Conservation (phyloP, 192 early-diverging fungal species). For the Helicostylum pulchrum region DNA sequence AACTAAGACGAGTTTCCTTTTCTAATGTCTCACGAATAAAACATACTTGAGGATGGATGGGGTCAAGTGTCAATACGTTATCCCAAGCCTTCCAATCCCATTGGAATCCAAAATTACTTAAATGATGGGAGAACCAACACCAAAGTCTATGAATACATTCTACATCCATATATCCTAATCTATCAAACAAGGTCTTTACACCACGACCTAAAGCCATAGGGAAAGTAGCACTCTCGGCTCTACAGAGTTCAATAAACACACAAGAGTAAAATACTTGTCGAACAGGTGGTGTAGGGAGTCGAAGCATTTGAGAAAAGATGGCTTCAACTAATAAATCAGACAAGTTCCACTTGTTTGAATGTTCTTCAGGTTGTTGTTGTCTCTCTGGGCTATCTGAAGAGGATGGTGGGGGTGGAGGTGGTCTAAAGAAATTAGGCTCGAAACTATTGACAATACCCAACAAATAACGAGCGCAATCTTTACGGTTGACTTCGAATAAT, state of each 20-base stretch:
- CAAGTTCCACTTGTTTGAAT: constrained; percentile 25
- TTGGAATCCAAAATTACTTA: constrained; percentile 89
- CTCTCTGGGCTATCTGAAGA: constrained; percentile 24
- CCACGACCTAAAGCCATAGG: constrained; percentile 66
- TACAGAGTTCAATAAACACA: constrained; percentile 69
- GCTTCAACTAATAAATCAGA: constrained; percentile 34
- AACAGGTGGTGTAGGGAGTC: constrained; percentile 48
- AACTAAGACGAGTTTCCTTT: constrained; percentile 81
- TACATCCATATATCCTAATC: constrained; percentile 76
- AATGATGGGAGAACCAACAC: constrained; percentile 87
- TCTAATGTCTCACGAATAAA: constrained; percentile 89
- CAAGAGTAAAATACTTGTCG: constrained; percentile 73
- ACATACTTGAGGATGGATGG: constrained; percentile 53
- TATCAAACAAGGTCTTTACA: constrained; percentile 58
- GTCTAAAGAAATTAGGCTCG: constrained; percentile 39
- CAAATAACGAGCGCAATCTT: constrained; percentile 78
- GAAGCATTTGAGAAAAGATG: constrained; percentile 49
- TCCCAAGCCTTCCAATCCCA: constrained; percentile 92
- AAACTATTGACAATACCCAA: constrained; percentile 62
- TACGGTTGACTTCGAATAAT: constrained; percentile 89
- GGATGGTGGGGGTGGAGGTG: constrained; percentile 2
- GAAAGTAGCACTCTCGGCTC: constrained; percentile 54
- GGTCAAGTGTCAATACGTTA: constrained; percentile 45
- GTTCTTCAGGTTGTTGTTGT: neutral
- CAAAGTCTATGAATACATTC: constrained; percentile 81